Conservation (phyloP, 495 filamentous ascomycete genomes). For the Hyphodiscus hymeniophilus region DNA sequence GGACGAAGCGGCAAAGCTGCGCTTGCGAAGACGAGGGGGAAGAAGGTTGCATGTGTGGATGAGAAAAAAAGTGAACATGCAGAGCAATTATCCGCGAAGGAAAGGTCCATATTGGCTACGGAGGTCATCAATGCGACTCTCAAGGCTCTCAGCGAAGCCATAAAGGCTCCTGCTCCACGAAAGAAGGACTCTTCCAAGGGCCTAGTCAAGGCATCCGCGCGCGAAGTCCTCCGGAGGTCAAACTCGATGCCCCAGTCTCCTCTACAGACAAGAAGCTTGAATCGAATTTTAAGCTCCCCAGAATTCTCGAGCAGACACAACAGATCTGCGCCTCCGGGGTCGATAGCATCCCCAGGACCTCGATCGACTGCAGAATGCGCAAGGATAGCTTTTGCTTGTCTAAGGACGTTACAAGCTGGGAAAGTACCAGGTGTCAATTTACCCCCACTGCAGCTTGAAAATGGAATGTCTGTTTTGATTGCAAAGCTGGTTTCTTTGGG, state of each 20-base stretch:
- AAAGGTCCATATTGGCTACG: conserved; percentile 66
- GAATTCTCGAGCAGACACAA: conserved; percentile 19
- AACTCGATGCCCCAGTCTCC: conserved; percentile 40
- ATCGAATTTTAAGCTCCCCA: conserved; percentile 41
- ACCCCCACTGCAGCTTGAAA: conserved; percentile 70
- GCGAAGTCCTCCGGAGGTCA: conserved; percentile 34
- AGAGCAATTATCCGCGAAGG: conserved; percentile 42
- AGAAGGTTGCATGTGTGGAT: conserved; percentile 18
- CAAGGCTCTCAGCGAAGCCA: conserved; percentile 64
- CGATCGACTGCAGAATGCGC: conserved; percentile 63
- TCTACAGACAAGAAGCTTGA: conserved; percentile 44
- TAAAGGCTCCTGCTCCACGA: conserved; percentile 38
- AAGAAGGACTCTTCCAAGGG: conserved; percentile 22
- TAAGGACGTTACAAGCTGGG: conserved; percentile 50
- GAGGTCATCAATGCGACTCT: conserved; percentile 72
- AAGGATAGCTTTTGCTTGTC: conserved; percentile 58
- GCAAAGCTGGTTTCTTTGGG: conserved; percentile 64
- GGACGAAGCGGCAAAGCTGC: conserved; percentile 22
- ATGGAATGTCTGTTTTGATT: conserved; percentile 69
- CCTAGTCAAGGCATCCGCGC: conserved; percentile 27
- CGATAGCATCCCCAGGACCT: conserved; percentile 26
- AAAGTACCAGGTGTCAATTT: conserved; percentile 32
- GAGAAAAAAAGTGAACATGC: conserved; percentile 14
- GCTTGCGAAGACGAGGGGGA: conserved; percentile 27
- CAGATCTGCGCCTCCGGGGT: conserved; percentile 28